phyloP scores from a whole-genome alignment of 768 basidiomycete genomes.

The Lactarius hengduanensis region DNA sequence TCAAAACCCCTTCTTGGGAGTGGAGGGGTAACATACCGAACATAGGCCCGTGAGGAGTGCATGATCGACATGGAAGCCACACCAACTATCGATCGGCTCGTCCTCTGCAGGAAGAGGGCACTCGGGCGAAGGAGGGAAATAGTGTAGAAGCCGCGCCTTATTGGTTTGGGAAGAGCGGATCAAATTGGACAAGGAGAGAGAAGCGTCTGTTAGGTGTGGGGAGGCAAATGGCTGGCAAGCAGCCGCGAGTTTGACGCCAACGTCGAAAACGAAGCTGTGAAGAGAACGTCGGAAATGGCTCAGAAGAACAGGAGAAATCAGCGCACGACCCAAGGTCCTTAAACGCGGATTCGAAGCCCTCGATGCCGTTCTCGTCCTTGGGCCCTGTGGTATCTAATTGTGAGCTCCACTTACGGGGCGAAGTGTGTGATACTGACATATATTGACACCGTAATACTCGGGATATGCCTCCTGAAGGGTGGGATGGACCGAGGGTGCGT shows the following conservation, averaged over 20 bases:
- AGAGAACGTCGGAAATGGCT: slow-evolving; percentile 19
- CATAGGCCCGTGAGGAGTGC: slow-evolving; percentile 90
- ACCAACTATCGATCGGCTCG: slow-evolving; percentile 82
- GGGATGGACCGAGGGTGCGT: slow-evolving; percentile 58
- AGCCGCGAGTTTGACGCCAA: slow-evolving; percentile 75
- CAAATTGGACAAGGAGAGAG: slow-evolving; percentile 65
- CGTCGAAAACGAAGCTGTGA: slow-evolving; percentile 70
- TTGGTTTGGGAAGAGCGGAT: slow-evolving; percentile 77
- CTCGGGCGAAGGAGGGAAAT: slow-evolving; percentile 71
- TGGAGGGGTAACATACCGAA: slow-evolving; percentile 49
- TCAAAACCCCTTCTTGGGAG: slow-evolving; percentile 7
- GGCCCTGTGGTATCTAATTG: slow-evolving; percentile 53
- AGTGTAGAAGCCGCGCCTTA: slow-evolving; percentile 94
- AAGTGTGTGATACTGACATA: slow-evolving; percentile 54
- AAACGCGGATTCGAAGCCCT: slow-evolving; percentile 85
- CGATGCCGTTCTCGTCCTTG: slow-evolving; percentile 48
- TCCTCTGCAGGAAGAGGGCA: slow-evolving; percentile 44
- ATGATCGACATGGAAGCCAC: slow-evolving; percentile 95
- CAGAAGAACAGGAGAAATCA: not conserved
- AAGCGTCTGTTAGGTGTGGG: slow-evolving; percentile 60
- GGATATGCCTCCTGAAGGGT: slow-evolving; percentile 58
- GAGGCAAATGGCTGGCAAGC: slow-evolving; percentile 92
- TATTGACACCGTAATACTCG: slow-evolving; percentile 86
- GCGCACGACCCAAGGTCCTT: slow-evolving; percentile 73
- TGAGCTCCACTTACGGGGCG: not conserved